A percentile compares a stretch with the other conserved stretches of the same genome.
phyloP scores from a whole-genome alignment of 805 yeast genomes.

The Hanseniaspora occidentalis region DNA sequence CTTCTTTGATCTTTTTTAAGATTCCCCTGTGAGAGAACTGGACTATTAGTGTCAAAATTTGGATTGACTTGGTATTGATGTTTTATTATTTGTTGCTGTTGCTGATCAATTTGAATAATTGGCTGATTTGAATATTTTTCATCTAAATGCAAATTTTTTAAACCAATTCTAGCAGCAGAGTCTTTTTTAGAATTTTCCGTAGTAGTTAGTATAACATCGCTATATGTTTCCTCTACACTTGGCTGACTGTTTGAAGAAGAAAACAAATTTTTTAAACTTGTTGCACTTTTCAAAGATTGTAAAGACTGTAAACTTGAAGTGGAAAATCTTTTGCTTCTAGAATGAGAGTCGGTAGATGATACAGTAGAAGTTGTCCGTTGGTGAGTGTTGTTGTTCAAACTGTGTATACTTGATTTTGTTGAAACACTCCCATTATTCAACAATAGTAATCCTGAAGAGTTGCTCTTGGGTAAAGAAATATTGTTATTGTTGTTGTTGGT shows the following conservation, averaged over 20 bases:
- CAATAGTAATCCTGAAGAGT: too few species aligned
- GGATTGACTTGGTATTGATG: too few species aligned
- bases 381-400: neutral
- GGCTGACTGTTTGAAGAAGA: neutral
- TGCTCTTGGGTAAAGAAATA: too few species aligned
- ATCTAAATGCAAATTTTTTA: neutral
- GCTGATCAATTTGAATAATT: too few species aligned
- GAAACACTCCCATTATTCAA: too few species aligned
- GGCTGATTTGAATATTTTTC: too few species aligned
- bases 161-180: neutral
- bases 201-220: neutral
- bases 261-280: slow-evolving; percentile 1
- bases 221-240: slow-evolving; percentile 1
- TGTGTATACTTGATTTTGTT: neutral
- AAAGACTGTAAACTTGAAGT: slow-evolving; percentile 8
- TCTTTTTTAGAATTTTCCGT: neutral
- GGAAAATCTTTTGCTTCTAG: slow-evolving; percentile 1
- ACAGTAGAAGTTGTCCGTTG: neutral
- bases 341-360: neutral
- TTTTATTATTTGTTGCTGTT: too few species aligned
- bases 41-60: too few species aligned
- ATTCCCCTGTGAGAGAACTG: too few species aligned
- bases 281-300: slow-evolving; percentile 5
- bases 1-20: too few species aligned
- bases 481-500: neutral